These are phyloP conservation scores for Ustilago tritici DNA, from an alignment of 1,284 basidiomycete genomes.

Conservation along the genomic window DNA sequence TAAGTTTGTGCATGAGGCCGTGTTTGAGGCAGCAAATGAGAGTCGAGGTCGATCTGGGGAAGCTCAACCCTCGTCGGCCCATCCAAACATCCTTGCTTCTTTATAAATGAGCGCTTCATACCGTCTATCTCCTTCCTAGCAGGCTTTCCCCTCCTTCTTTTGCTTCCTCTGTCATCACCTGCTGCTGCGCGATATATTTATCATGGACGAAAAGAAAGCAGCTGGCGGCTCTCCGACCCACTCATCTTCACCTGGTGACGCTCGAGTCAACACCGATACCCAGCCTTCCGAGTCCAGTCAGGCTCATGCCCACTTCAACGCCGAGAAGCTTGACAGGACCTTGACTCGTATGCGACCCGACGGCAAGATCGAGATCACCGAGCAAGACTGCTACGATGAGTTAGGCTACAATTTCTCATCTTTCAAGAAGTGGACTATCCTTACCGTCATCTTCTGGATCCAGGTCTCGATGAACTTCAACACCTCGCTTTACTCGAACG, in stretches of 20 bases:
- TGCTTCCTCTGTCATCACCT: background rate
- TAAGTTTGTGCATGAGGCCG: background rate
- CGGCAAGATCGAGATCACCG: conserved; percentile 51
- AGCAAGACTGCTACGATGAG: conserved; percentile 49
- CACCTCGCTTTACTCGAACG: conserved; percentile 69
- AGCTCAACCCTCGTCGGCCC: background rate
- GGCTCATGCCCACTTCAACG: conserved; percentile 38
- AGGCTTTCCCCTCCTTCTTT: background rate
- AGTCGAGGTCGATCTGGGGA: conserved; percentile 14
- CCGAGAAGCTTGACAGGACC: conserved; percentile 47
- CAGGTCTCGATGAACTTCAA: conserved; percentile 70
- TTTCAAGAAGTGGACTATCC: conserved; percentile 69
- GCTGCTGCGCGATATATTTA: background rate
- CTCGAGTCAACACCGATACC: conserved; percentile 18
- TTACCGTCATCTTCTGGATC: conserved; percentile 70
- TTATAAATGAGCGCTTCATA: background rate
- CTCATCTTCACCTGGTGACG: conserved; percentile 20
- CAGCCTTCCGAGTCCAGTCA: conserved; percentile 22
- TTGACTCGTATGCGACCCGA: conserved; percentile 41
- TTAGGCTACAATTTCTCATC: conserved; percentile 63
- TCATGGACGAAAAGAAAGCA: conserved; percentile 33
- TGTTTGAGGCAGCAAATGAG: background rate
- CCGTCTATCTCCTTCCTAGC: too few relatives aligned
- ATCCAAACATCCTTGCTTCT: background rate
- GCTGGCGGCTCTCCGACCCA: conserved; percentile 15